Conservation (phyloP, 352 stramenopile species). For the Phytophthora fragariae region DNA sequence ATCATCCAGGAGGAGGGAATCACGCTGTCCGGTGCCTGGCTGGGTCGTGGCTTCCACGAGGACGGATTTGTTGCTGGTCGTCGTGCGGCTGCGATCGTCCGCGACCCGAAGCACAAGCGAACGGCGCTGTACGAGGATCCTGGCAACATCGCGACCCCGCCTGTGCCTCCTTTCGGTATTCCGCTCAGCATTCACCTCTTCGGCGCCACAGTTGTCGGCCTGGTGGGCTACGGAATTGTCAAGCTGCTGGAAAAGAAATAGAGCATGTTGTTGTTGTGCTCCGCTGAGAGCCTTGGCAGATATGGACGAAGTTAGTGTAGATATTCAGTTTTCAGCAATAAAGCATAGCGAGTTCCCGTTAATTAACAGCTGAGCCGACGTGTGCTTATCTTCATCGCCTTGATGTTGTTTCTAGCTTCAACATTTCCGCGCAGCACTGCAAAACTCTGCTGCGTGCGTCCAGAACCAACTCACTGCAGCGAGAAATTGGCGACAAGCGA, state of each 20-base stretch:
- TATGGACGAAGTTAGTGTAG: slow-evolving; percentile 18
- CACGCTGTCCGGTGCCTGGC: slow-evolving; percentile 81
- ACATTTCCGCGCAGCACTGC: neutral
- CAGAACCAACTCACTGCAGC: slow-evolving; percentile 17
- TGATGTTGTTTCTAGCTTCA: neutral
- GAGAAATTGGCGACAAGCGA: slow-evolving; percentile 76
- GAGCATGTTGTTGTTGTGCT: slow-evolving; percentile 27
- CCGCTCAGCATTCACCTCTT: slow-evolving; percentile 73
- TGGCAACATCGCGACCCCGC: slow-evolving; percentile 76
- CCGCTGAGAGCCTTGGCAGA: slow-evolving; percentile 6
- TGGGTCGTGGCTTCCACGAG: slow-evolving; percentile 88
- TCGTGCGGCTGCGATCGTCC: slow-evolving; percentile 78
- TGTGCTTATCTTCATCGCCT: neutral
- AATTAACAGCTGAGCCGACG: neutral
- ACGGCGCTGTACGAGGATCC: slow-evolving; percentile 85
- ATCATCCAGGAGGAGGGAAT: slow-evolving; percentile 88
- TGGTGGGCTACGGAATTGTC: slow-evolving; percentile 67
- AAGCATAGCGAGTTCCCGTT: slow-evolving; percentile 13
- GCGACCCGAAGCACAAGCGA: slow-evolving; percentile 76
- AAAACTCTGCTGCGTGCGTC: neutral
- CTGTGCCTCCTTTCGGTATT: slow-evolving; percentile 78
- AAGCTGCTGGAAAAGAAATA: slow-evolving; percentile 69
- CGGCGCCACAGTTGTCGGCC: slow-evolving; percentile 57
- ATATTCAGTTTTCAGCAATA: slow-evolving; percentile 7
- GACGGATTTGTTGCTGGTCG: slow-evolving; percentile 88